Conservation (phyloP, 441 rosid genomes). For the Erodium moschatum region DNA sequence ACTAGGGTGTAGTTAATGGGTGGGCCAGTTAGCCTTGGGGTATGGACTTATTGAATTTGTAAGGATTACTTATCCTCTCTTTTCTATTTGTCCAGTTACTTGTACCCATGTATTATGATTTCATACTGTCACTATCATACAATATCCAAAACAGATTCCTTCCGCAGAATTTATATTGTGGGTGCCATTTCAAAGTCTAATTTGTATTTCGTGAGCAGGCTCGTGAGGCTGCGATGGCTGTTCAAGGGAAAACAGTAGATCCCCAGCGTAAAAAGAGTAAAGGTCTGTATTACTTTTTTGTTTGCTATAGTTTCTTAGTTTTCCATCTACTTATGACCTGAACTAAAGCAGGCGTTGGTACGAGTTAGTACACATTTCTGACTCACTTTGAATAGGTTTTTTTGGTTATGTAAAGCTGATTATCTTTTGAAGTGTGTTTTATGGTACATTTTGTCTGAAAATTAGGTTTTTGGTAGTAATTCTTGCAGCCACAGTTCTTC, state of each 20-base stretch:
- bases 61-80: neutral
- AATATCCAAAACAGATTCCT: neutral
- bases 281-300: slow-evolving; percentile 41
- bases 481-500: neutral
- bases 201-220: slow-evolving; percentile 43
- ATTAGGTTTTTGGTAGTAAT: neutral
- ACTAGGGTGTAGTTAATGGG: too few species aligned
- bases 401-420: neutral
- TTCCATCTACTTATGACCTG: neutral
- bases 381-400: neutral
- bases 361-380: neutral
- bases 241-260: slow-evolving; percentile 86
- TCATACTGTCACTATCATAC: neutral
- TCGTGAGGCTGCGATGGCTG: slow-evolving; percentile 87
- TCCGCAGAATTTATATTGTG: neutral
- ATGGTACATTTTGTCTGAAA: neutral
- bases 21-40: too few species aligned
- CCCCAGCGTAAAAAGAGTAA: slow-evolving; percentile 89
- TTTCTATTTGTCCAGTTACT: slow-evolving; percentile 3
- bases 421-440: neutral
- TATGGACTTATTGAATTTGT: neutral
- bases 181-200: slow-evolving; percentile 3
- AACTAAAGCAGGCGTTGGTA: neutral
- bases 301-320: neutral
- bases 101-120: neutral